Conservation (phyloP, 345 rosid genomes). For the Linum usitatissimum region DNA sequence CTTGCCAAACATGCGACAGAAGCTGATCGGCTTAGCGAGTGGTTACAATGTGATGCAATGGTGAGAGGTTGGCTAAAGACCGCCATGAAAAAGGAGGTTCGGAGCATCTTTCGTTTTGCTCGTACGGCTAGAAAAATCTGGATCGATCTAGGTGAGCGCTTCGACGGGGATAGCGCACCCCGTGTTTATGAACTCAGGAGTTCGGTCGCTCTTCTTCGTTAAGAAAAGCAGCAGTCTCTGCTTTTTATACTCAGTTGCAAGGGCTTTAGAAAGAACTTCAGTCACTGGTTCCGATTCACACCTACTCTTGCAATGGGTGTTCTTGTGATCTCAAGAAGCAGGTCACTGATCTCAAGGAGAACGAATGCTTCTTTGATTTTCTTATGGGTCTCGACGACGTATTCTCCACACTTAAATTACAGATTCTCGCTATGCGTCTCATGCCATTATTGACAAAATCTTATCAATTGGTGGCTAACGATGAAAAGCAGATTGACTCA, state of each 20-base stretch:
- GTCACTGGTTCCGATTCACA: not conserved
- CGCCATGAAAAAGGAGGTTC: no score
- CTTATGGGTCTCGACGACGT: not conserved
- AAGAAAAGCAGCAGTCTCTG: no score
- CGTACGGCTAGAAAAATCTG: not conserved
- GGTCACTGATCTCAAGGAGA: not conserved
- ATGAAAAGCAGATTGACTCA: not conserved
- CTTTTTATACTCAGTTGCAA: not conserved
- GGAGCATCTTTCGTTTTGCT: no score
- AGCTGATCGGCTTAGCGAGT: no score
- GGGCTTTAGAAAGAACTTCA: not conserved
- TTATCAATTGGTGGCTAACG: not conserved
- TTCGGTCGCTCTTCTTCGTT: not conserved
- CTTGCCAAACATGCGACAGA: no score
- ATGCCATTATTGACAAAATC: not conserved
- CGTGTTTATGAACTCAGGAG: not conserved
- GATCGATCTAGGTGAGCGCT: not conserved
- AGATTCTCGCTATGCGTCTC: not conserved
- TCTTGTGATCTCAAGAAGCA: not conserved
- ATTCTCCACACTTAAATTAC: not conserved
- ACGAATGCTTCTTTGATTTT: not conserved
- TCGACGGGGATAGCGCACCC: not conserved
- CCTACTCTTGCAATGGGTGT: not conserved
- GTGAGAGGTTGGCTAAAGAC: no score
- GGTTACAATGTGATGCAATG: no score